Conservation (phyloP, 768 basidiomycete species). For the Lactarius psammicola region DNA sequence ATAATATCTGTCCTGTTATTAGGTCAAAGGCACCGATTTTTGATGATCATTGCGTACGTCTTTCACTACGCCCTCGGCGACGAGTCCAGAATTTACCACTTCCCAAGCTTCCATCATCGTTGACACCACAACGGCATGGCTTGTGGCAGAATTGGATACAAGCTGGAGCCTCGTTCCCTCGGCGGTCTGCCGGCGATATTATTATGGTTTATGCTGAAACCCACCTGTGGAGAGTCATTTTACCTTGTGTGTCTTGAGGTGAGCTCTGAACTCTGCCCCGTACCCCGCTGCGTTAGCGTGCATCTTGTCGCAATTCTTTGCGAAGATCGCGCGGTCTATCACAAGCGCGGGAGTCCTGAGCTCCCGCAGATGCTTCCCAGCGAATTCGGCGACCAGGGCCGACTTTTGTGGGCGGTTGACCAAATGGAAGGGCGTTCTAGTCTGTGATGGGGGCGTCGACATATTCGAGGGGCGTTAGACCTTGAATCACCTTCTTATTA, state of each 20-base stretch:
- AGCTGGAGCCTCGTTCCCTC: conserved; percentile 77
- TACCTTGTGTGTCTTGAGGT: conserved; percentile 85
- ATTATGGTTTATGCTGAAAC: background rate
- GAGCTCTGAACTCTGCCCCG: conserved; percentile 73
- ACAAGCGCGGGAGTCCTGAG: conserved; percentile 77
- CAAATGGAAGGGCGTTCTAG: conserved; percentile 46
- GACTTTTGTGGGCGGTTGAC: conserved; percentile 46
- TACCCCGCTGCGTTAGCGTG: conserved; percentile 61
- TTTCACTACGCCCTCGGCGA: conserved; percentile 69
- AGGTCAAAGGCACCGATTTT: conserved; percentile 17
- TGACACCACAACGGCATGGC: conserved; percentile 71
- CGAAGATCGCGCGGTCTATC: conserved; percentile 71
- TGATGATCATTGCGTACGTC: conserved; percentile 44
- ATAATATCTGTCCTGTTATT: conserved; percentile 57
- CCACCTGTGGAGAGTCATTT: background rate
- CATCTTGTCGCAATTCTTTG: conserved; percentile 72
- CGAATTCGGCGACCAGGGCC: conserved; percentile 52
- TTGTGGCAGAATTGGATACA: conserved; percentile 49
- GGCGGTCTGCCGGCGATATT: conserved; percentile 45
- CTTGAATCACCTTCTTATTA: conserved; percentile 3
- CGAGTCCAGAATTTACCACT: conserved; percentile 62
- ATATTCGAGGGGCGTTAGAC: conserved; percentile 14
- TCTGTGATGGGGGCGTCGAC: conserved; percentile 40
- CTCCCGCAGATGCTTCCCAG: conserved; percentile 52
- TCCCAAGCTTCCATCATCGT: conserved; percentile 82